A percentile compares a stretch with the other conserved stretches of the same genome.
Conservation (phyloP, 192 early-diverging fungal species). For the Coemansia javaensis region DNA sequence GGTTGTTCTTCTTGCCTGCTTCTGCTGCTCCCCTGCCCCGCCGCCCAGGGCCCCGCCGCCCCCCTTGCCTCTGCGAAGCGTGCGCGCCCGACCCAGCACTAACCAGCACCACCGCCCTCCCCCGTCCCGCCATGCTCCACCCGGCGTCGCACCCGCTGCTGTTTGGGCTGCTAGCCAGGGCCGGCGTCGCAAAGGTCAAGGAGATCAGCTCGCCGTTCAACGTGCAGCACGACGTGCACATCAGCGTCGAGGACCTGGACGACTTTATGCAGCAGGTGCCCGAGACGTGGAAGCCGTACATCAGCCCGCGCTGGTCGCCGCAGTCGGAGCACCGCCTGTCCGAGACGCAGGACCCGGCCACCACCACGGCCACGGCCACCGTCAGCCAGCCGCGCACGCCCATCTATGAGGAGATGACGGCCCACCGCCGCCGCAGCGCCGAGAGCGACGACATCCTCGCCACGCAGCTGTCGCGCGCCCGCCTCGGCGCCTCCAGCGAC, state of each 20-base stretch:
- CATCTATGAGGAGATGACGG: slow-evolving; percentile 37
- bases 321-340: slow-evolving; percentile 12
- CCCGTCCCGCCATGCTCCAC: slow-evolving; percentile 19
- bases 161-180: slow-evolving; percentile 44
- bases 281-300: slow-evolving; percentile 35
- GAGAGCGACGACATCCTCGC: slow-evolving; percentile 14
- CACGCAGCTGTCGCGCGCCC: slow-evolving; percentile 15
- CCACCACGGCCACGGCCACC: too few species aligned
- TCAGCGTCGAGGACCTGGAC: slow-evolving; percentile 51
- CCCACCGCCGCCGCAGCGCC: slow-evolving; percentile 22
- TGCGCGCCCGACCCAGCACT: too few species aligned
- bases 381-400: slow-evolving; percentile 25
- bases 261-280: slow-evolving; percentile 46
- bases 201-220: slow-evolving; percentile 52
- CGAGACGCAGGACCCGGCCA: slow-evolving; percentile 8
- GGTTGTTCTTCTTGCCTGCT: too few species aligned
- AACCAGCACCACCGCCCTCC: too few species aligned
- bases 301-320: slow-evolving; percentile 33
- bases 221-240: slow-evolving; percentile 50
- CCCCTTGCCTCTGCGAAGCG: too few species aligned
- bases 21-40: too few species aligned
- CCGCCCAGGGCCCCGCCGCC: too few species aligned
- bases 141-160: slow-evolving; percentile 28
- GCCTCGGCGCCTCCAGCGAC: neutral
- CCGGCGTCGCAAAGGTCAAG: slow-evolving; percentile 31